Base-by-base conservation (phyloP, 1,139 yeast species). In the Blastobotrys elegans region DNA sequence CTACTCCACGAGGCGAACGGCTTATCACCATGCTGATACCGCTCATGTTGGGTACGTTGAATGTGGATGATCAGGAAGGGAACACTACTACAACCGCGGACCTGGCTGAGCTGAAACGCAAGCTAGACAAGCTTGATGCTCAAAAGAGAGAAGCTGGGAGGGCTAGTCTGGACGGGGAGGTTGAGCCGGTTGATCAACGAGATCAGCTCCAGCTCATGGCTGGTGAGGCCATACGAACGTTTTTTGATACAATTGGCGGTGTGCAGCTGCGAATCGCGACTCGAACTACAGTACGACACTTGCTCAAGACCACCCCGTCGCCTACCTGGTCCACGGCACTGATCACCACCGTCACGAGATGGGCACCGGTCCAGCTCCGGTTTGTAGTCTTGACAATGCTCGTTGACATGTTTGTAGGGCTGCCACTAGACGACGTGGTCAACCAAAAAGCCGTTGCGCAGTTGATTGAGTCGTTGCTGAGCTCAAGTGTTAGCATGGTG, bases 301-400 rank as follows among this genome's bases (percentile, higher is more conserved):
- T 70, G 20, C 47, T 68, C 8, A 51, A 48, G 16, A 53, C 56
- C 21, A 40, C 53, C 14, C 44, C 51, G 11, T 47, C 70, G 54
- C 55, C 59, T 10, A 56, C 56, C 6, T 83, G 90, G 90, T 72
- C 79, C 2, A 71, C 75, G 24, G 65, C 73, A 2, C 71, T 89
- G 47, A 67, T 87, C 43, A 84, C 80, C 53, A 70, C 80, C 54
- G 77, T 87, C 50, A 79, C 64, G 10, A 76, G 79, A 40, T 88
- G 92, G 80, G 78, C 88, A 6, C 97, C 96, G 0, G 95, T 92
- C 16, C 97, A 89, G 61, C 70, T 88, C 52, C 72, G 98, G 54
- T 90, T 87, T 63, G 70, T 84, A 36, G 77, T 86, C 4, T 71
- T 86, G 45, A 64, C 73, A 11, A 61, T 75, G 1, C 59, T 77